Evolutionary conservation across 148 eudicot species (phyloP).

Genomic region (Dysphania ambrosioides): DNA sequence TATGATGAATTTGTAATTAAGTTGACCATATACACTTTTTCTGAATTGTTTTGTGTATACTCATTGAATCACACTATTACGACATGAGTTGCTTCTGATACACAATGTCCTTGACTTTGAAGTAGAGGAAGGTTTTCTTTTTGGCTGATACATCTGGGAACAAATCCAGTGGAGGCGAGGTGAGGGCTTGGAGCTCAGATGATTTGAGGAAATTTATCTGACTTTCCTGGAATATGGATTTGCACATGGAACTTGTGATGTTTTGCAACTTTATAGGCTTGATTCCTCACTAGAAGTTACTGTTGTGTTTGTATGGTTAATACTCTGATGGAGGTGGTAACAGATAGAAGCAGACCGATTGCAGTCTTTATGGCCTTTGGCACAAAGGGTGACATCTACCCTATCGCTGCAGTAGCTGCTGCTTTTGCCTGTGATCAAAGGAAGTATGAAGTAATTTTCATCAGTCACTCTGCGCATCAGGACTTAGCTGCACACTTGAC

Average conservation of each 20-base stretch:
- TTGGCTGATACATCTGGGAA: too few relatives aligned
- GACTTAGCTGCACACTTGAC: conserved; percentile 52
- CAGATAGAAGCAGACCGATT: conserved; percentile 45
- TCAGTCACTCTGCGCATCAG: conserved; percentile 84
- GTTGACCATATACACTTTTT: not conserved
- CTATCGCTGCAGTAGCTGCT: conserved; percentile 81
- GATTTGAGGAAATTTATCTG: not conserved
- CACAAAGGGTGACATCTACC: conserved; percentile 88
- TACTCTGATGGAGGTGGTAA: conserved; percentile 16
- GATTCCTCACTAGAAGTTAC: not conserved
- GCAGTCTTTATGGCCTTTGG: conserved; percentile 97
- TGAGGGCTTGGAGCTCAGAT: not conserved
- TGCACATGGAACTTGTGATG: not conserved
- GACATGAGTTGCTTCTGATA: not conserved
- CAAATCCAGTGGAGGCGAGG: not conserved
- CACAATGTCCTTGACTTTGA: not conserved
- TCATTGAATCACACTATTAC: not conserved
- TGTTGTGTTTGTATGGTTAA: not conserved
- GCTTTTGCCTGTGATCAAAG: conserved; percentile 69
- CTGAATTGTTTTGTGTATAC: not conserved
- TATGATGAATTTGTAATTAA: too few relatives aligned
- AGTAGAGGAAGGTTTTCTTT: too few relatives aligned
- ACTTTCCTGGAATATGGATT: not conserved
- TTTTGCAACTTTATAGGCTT: not conserved
- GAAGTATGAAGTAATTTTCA: conserved; percentile 57